Evolutionary conservation across 257 asterid genomes (phyloP), one percentile per base, ranked within the genome.

Genomic region (Solanum neorickii): DNA sequence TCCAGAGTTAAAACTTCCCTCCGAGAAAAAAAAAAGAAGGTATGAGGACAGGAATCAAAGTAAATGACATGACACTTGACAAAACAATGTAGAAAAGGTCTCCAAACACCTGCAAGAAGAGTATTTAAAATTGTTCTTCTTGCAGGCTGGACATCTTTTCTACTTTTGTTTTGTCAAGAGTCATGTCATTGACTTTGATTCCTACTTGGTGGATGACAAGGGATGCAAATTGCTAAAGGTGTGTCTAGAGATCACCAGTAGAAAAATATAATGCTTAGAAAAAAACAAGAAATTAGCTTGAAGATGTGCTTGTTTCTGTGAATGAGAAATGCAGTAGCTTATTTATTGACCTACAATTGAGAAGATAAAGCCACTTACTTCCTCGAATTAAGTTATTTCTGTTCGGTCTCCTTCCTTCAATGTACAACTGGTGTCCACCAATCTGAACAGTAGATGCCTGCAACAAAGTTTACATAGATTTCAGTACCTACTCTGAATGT

Each of bases 351-450:
- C 84, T 5, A 47, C 68, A 46, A 18, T 82, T 82, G 44, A 82
- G 21, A 85, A 85, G 87, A 65, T 39, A 47, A 13, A 77, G 47
- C 52, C 44, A 91, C 98, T 8, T 95, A 96, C 99, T 95, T 92
- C 99, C 99, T 59, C 98, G 94, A 86, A 89, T 76, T 46, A 92
- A 84, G 86, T 86, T 91, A 89, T 93, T 91, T 91, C 99, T 91
- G 93, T 92, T 96, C 8, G 98, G 98, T 92, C 98, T 92, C 84
- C 99, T 93, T 72, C 99, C 99, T 94, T 97, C 99, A 78, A 96
- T 92, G 91, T 93, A 93, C 87, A 97, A 95, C 86, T 93, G 98
- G 89, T 97, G 92, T 52, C 94, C 95, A 76, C 91, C 94, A 86
- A 97, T 92, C 89, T 93, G 92, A 88, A 97, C 98, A 25, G 89